Base-by-base conservation (phyloP, 2,329 filamentous ascomycete genomes). In the Graphiopsis chlorocephala region DNA sequence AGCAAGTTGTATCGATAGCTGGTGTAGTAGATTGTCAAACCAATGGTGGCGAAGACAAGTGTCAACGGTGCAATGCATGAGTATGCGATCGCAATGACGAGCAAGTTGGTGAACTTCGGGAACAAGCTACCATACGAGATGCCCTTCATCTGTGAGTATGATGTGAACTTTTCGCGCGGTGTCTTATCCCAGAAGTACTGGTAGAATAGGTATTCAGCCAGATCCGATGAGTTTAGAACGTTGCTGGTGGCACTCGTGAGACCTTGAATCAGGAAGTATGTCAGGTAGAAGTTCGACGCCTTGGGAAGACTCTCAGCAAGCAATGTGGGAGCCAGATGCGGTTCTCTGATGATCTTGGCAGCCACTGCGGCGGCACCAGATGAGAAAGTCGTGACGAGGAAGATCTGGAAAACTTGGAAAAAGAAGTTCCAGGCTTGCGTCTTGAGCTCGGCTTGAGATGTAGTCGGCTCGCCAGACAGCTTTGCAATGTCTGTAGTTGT, bases 1-100 rank as follows among this genome's bases (percentile, higher is more conserved):
- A 83, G 76, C 68, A 82, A 75, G 65, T 81, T 82, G 75, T 83
- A 83, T 20, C 80, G 78, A 72, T 80, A 83, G 60, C 78, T 80
- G 48, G 82, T 66, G 71, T 82, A 83, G 66, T 81, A 76, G 8
- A 83, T 74, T 33, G 69, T 71, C 29, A 83, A 72, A 17, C 81
- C 80, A 15, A 82, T 70, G 7, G 75, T 75, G 5, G 79, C 77
- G 67, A 83, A 83, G 42, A 79, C 79, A 1, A 83, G 72, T 7
- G 82, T 78, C 3, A 83, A 70, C 3, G 81, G 81, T 10, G 81
- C 81, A 62, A 83, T 82, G 69, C 78, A 80, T 5, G 80, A 78
- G 68, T 83, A 83, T 29, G 76, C 78, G 35, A 82, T 76, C 11
- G 80, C 80, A 53, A 79, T 78, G 45, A 78, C 72, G 15, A 76